Evolutionary conservation across 192 early-diverging fungal genomes (phyloP).

Genomic region (Entomortierella beljakovae): DNA sequence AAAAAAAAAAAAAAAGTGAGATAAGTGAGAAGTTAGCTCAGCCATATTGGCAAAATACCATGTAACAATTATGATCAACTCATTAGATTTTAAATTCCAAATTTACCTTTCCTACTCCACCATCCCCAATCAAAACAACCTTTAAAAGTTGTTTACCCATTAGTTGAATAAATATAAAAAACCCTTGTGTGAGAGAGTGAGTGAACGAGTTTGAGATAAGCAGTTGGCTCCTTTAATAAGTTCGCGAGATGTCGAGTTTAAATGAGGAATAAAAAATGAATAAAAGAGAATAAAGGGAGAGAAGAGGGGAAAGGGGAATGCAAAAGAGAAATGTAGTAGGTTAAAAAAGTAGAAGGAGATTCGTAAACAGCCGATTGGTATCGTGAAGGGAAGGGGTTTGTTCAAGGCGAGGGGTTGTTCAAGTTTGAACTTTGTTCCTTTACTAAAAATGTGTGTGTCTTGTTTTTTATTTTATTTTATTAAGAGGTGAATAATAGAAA

Average conservation of each 20-base stretch:
- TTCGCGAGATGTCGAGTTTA: not conserved
- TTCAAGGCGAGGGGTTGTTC: too few species aligned
- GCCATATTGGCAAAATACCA: not conserved
- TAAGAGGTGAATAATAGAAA: not conserved
- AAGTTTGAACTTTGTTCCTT: too few species aligned
- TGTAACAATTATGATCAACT: not conserved
- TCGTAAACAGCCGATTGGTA: too few species aligned
- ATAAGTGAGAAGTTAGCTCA: not conserved
- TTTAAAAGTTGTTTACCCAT: constrained; percentile 67
- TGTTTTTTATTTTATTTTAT: not conserved
- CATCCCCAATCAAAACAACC: constrained; percentile 66
- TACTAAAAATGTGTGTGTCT: too few species aligned
- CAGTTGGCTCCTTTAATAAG: not conserved
- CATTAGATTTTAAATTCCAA: not conserved
- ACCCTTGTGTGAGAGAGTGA: not conserved
- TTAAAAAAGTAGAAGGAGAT: too few species aligned
- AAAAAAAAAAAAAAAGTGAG: not conserved
- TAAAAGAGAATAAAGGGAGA: not conserved
- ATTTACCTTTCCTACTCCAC: constrained; percentile 67
- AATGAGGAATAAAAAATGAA: not conserved
- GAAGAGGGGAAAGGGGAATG: not conserved
- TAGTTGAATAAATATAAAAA: not conserved
- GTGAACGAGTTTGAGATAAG: not conserved
- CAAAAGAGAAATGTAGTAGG: too few species aligned
- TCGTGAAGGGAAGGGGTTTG: too few species aligned